phyloP scores from a whole-genome alignment of 2,329 filamentous ascomycete genomes.

The Fulvia fulva region DNA sequence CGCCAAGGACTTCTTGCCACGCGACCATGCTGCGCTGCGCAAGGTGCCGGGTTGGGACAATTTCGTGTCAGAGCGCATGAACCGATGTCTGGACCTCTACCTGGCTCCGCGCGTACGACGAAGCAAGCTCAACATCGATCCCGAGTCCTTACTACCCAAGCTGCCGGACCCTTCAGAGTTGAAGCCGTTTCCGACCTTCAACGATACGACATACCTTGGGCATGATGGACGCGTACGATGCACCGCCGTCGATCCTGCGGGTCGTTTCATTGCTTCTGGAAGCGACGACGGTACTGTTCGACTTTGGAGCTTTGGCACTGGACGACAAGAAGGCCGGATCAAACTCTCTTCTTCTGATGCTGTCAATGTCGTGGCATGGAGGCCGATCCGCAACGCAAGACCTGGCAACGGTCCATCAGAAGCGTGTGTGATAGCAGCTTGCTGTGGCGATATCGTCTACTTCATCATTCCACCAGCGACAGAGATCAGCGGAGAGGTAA shows the following conservation, averaged over 20 bases:
- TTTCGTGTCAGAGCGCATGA: conserved; percentile 93
- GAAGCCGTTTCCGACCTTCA: conserved; percentile 88
- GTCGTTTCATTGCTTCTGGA: conserved; percentile 82
- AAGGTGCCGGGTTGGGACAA: conserved; percentile 87
- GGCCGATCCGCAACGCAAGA: conserved; percentile 67
- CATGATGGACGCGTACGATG: conserved; percentile 85
- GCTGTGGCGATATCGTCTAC: conserved; percentile 79
- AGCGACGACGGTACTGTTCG: conserved; percentile 91
- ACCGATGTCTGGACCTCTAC: conserved; percentile 91
- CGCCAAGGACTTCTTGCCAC: conserved; percentile 82
- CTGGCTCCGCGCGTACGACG: conserved; percentile 86
- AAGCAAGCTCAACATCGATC: conserved; percentile 95
- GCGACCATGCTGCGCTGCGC: conserved; percentile 75
- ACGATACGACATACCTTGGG: conserved; percentile 79
- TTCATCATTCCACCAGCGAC: conserved; percentile 61
- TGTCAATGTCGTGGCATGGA: conserved; percentile 85
- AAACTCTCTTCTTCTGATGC: conserved; percentile 72
- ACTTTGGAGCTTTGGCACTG: conserved; percentile 83
- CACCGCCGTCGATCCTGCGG: conserved; percentile 78
- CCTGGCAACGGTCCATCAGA: neutral
- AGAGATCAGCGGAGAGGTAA: conserved; percentile 43
- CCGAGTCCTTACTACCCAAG: conserved; percentile 85
- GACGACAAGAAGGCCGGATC: conserved; percentile 80
- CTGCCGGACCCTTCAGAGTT: conserved; percentile 89
- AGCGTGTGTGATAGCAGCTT: conserved; percentile 74